Conservation (phyloP, 345 rosid species). For the Hibiscus syriacus region DNA sequence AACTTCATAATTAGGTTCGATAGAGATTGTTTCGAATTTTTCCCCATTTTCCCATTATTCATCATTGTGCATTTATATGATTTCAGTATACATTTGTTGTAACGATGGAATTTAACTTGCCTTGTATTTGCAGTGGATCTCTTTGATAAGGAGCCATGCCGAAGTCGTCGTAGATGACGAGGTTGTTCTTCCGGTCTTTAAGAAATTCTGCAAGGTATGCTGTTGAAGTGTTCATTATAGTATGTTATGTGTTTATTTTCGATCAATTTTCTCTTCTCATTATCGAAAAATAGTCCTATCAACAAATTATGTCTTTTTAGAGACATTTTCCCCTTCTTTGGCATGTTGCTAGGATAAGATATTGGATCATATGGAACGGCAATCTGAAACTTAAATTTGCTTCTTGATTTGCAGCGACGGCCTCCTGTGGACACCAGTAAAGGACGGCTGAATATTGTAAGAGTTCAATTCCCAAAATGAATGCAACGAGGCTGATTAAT, state of each 20-base stretch:
- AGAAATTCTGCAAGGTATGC: slow-evolving; percentile 74
- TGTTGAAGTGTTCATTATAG: not conserved
- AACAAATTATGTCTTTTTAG: not conserved
- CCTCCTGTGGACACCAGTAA: slow-evolving; percentile 52
- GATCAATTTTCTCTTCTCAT: not conserved
- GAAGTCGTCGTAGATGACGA: slow-evolving; percentile 67
- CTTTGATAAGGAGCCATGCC: slow-evolving; percentile 70
- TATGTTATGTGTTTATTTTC: slow-evolving; percentile 5
- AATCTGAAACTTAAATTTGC: slow-evolving; percentile 2
- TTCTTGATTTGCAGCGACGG: slow-evolving; percentile 47
- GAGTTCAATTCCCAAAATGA: not conserved
- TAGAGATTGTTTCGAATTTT: not conserved
- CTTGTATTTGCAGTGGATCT: slow-evolving; percentile 65
- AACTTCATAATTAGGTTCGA: slow-evolving; percentile 4
- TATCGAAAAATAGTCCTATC: not conserved
- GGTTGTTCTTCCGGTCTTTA: slow-evolving; percentile 51
- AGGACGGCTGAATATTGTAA: slow-evolving; percentile 59
- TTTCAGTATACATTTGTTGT: not conserved
- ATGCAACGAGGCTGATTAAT: not conserved
- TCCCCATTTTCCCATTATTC: not conserved
- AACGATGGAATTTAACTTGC: slow-evolving; percentile 3
- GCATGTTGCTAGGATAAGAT: not conserved
- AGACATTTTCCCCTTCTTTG: not conserved
- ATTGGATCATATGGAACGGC: not conserved
- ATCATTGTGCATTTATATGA: not conserved